Evolutionary conservation across 192 early-diverging fungal genomes (phyloP).

Genomic region (Kickxella alabastrina): DNA sequence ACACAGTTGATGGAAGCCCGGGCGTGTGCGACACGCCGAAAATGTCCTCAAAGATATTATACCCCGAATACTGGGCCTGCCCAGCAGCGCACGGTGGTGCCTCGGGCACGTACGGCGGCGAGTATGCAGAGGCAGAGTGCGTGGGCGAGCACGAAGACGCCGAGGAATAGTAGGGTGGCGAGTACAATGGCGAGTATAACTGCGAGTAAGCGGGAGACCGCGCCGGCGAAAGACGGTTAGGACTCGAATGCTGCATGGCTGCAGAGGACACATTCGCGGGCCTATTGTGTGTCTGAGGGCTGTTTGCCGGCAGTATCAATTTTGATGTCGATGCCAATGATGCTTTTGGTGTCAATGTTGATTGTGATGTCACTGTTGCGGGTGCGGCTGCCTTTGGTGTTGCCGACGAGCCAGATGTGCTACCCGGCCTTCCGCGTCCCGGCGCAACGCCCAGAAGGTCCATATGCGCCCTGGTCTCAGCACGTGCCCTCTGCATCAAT

Average conservation of each 20-base stretch:
- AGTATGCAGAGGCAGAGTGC: slow-evolving; percentile 34
- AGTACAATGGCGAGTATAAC: slow-evolving; percentile 23
- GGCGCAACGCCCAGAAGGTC: slow-evolving; percentile 16
- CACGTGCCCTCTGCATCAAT: slow-evolving; percentile 28
- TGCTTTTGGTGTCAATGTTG: background rate
- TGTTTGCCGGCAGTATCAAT: background rate
- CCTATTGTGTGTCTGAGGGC: background rate
- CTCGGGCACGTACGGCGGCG: slow-evolving; percentile 47
- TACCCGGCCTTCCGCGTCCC: background rate
- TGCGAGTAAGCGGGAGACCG: slow-evolving; percentile 37
- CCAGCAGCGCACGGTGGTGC: background rate
- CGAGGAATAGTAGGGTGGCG: slow-evolving; percentile 17
- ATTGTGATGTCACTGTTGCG: background rate
- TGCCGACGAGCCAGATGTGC: background rate
- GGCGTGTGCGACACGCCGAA: slow-evolving; percentile 21
- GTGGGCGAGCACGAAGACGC: slow-evolving; percentile 25
- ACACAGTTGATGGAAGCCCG: slow-evolving; percentile 16
- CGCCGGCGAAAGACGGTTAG: no score
- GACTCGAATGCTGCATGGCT: no score
- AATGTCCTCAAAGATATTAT: slow-evolving; percentile 33
- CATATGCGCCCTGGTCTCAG: slow-evolving; percentile 35
- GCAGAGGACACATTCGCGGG: slow-evolving; percentile 13
- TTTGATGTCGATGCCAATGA: background rate
- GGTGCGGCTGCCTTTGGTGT: background rate
- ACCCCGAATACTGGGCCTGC: no score